Base-by-base conservation (phyloP, 331 rosid genomes). In the Arachis monticola region DNA sequence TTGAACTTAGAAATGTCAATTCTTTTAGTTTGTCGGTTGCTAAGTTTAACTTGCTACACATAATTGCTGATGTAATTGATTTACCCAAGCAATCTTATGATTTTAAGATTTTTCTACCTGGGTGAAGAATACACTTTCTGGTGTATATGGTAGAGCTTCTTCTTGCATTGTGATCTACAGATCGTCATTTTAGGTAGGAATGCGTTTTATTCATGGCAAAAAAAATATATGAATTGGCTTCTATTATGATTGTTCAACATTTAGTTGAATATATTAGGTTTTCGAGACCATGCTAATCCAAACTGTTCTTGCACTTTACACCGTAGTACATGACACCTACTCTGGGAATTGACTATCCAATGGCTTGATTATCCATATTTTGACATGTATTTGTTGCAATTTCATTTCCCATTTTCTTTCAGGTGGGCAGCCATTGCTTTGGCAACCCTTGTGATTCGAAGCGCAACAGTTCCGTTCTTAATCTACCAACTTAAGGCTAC, bases 371-470 rank as follows among this genome's bases (percentile, higher is more conserved):
- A 55, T 58, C 57, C 32, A 44, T 58, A 70, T 45, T 45, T 17
- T 12, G 11, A 48, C 5, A 59, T 46, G 51, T 40, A 79, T 76
- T 48, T 79, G 59, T 47, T 58, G 67, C 12, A 58, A 61, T 47
- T 9, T n/a, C 38, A 56, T 70, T 44, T 13, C 53, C 72, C 62
- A 17, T 68, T 68, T 81, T 76, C 52, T 81, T 83, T 80, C 87
- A 94, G 99, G 99, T 92, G 97, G 97, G 92, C 88, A 52, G 64
- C 92, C 73, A 92, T 94, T 67, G 96, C 68, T 58, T 44, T 90
- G 51, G 77, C 97, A 65, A 88, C 96, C 53, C 58, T 94, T 22
- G 2, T 88, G 72, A 90, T 94, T 82, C 97, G 97, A 64, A 55
- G 74, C 0, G 79, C 84, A 35, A 88, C 96, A 3, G 10, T 85